Percentiles rank a stretch among this genome's conserved stretches.
Conservation (phyloP, 2,329 filamentous ascomycete species). For the Cladosporium sp. region DNA sequence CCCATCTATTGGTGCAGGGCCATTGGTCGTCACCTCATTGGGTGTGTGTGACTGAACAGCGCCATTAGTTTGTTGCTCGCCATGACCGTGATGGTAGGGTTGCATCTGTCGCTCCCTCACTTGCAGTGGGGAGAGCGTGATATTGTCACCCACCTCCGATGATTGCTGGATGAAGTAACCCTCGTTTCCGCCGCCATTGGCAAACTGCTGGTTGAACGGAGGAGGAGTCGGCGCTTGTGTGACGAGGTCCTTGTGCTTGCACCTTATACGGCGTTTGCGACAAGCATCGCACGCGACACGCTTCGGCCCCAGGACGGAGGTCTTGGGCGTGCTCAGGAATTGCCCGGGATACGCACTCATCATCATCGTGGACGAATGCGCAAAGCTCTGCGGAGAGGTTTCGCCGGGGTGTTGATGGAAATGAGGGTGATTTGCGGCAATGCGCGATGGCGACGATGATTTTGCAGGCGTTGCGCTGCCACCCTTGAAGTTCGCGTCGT, state of each 20-base stretch:
- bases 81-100: constrained; percentile 7
- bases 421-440: constrained; percentile 22
- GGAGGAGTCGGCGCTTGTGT: constrained; percentile 19
- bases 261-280: constrained; percentile 58
- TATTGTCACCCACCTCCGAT: constrained; percentile 25
- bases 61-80: constrained; percentile 10
- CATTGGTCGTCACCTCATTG: constrained; percentile 3
- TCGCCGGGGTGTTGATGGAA: constrained; percentile 14
- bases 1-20: neutral
- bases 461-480: constrained; percentile 11
- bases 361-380: constrained; percentile 23
- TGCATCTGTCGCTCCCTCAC: constrained; percentile 3
- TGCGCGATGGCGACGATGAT: constrained; percentile 33
- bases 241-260: constrained; percentile 59
- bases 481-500: constrained; percentile 12
- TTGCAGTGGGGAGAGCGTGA: constrained; percentile 20
- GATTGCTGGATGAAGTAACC: constrained; percentile 16
- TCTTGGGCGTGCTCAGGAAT: constrained; percentile 49
- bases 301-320: constrained; percentile 57
- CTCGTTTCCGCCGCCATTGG: constrained; percentile 13
- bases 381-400: constrained; percentile 13
- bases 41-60: constrained; percentile 11
- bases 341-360: constrained; percentile 27
- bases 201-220: constrained; percentile 11
- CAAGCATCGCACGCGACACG: constrained; percentile 60